These are phyloP conservation scores for Cyanidium caldarium DNA, from an alignment of 23 red algal species.

Conservation along the genomic window DNA sequence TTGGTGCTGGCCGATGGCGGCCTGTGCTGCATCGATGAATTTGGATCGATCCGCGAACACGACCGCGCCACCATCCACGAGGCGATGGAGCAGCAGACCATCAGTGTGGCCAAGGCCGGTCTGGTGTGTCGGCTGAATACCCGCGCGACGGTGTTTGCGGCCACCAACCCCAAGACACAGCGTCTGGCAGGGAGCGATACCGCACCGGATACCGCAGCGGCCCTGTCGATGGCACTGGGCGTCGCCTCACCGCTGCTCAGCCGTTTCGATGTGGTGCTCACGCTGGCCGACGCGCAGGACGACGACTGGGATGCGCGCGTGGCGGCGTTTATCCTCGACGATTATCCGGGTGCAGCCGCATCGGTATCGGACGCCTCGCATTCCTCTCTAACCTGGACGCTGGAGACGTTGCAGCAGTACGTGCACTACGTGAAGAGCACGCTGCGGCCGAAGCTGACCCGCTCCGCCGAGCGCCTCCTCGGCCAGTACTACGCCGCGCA, in stretches of 20 bases:
- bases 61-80: conserved; percentile 94
- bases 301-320: conserved; percentile 74
- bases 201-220: background rate
- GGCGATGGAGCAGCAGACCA: conserved; percentile 99
- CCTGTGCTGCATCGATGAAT: conserved; percentile 99
- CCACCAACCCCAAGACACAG: conserved; percentile 49
- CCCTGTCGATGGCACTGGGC: conserved; percentile 50
- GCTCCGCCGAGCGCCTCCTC: conserved; percentile 25
- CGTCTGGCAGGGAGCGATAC: background rate
- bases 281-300: conserved; percentile 61
- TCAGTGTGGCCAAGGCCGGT: conserved; percentile 93
- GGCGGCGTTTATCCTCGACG: conserved; percentile 73
- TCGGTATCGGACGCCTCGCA: background rate
- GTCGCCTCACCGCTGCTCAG: conserved; percentile 81
- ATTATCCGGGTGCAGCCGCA: conserved; percentile 4
- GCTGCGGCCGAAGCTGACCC: conserved; percentile 39
- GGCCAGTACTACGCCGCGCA: conserved; percentile 64
- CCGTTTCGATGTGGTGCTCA: conserved; percentile 88
- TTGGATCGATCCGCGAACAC: conserved; percentile 63
- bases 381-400: conserved; percentile 14
- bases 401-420: conserved; percentile 58
- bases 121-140: conserved; percentile 83
- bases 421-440: conserved; percentile 59
- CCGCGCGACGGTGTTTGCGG: conserved; percentile 74
- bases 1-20: conserved; percentile 92